Evolutionary conservation across 1,284 basidiomycete genomes (phyloP).

Genomic region (Trametes polyzona): DNA sequence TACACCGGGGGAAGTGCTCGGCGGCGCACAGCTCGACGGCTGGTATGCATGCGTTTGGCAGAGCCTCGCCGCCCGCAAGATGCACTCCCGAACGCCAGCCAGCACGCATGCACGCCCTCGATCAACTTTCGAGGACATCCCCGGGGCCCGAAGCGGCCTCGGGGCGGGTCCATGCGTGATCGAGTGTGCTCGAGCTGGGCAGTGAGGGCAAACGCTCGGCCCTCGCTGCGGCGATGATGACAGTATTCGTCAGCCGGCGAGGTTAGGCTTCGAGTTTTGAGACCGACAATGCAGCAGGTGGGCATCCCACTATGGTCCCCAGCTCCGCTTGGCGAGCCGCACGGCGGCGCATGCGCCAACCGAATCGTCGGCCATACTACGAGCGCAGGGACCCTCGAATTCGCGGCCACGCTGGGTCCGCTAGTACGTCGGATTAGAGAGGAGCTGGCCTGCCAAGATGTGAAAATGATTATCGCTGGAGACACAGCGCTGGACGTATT

Average conservation of each 20-base stretch:
- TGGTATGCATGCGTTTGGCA: background rate
- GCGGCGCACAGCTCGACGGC: background rate
- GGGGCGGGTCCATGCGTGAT: slow-evolving; percentile 8
- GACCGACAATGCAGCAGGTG: slow-evolving; percentile 1
- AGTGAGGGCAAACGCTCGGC: background rate
- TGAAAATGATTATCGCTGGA: slow-evolving; percentile 12
- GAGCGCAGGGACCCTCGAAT: slow-evolving; percentile 1
- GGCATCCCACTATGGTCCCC: background rate
- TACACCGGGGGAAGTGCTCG: slow-evolving; percentile 6
- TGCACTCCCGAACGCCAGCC: background rate
- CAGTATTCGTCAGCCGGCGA: slow-evolving; percentile 9
- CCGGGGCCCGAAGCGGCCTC: slow-evolving; percentile 3
- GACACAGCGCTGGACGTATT: background rate
- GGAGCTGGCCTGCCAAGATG: slow-evolving; percentile 15
- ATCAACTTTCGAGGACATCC: slow-evolving; percentile 14
- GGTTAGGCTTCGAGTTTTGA: slow-evolving; percentile 5
- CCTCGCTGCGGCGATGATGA: slow-evolving; percentile 4
- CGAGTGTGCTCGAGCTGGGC: slow-evolving; percentile 8
- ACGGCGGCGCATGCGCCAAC: no score
- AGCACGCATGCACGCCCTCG: slow-evolving; percentile 2
- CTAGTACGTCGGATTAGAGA: no score
- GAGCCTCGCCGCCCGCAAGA: background rate
- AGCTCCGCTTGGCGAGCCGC: slow-evolving; percentile 1
- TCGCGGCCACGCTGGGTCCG: background rate
- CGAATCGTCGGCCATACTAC: background rate